Conservation (phyloP, 495 filamentous ascomycete species). For the Hypomontagnella submonticulosa region DNA sequence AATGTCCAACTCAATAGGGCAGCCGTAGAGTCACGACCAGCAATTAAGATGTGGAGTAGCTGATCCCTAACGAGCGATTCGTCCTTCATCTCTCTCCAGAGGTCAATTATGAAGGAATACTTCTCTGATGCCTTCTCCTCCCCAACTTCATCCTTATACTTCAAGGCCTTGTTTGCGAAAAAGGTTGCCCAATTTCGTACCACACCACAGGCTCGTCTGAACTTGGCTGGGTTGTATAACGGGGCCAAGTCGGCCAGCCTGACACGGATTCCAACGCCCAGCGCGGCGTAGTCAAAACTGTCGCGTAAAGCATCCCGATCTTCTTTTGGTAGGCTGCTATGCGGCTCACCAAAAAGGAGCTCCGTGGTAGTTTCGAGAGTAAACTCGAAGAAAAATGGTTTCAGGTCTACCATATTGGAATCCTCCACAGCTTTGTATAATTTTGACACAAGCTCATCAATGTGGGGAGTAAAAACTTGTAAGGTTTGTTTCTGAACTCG, state of each 20-base stretch:
- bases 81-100: conserved; percentile 54
- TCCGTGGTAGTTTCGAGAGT: conserved; percentile 60
- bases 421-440: conserved; percentile 38
- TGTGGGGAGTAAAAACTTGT: conserved; percentile 46
- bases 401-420: conserved; percentile 54
- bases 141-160: conserved; percentile 41
- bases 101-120: conserved; percentile 57
- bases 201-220: conserved; percentile 51
- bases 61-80: conserved; percentile 61
- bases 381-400: conserved; percentile 62
- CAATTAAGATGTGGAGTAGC: conserved; percentile 61
- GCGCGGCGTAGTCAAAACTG: conserved; percentile 48
- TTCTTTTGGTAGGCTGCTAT: conserved; percentile 45
- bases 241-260: conserved; percentile 62
- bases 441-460: conserved; percentile 57
- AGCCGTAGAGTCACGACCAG: conserved; percentile 65
- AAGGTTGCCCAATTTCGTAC: conserved; percentile 44
- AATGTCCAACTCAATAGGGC: conserved; percentile 62
- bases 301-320: conserved; percentile 23
- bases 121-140: conserved; percentile 26
- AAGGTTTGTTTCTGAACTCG: conserved; percentile 34
- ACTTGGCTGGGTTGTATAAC: conserved; percentile 60
- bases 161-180: conserved; percentile 46
- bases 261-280: conserved; percentile 45
- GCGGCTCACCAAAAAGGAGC: conserved; percentile 59